Evolutionary conservation across 139 green algal species (phyloP).

Genomic region (Chlorella sorokiniana): DNA sequence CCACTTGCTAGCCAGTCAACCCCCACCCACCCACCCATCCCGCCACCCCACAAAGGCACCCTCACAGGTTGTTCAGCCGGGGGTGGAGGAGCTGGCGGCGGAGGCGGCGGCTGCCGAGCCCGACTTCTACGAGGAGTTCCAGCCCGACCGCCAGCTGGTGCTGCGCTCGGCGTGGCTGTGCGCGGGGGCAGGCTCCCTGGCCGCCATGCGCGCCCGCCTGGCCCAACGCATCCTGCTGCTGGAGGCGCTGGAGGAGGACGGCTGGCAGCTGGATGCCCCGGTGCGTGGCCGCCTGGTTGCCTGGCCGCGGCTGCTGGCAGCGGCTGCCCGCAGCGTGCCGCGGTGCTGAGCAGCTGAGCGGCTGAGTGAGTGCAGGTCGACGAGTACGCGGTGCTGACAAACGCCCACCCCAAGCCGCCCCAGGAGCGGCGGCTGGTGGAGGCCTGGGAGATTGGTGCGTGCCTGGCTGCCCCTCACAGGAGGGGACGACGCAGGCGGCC

Average conservation of each 20-base stretch:
- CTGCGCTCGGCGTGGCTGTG: slow-evolving; percentile 24
- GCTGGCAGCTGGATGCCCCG: slow-evolving; percentile 13
- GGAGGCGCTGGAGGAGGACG: slow-evolving; percentile 7
- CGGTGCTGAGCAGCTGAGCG: too few species aligned
- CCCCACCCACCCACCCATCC: too few species aligned
- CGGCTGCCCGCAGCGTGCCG: neutral
- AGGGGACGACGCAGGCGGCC: too few species aligned
- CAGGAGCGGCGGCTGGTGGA: neutral
- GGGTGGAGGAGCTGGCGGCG: neutral
- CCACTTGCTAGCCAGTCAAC: too few species aligned
- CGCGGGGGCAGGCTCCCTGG: neutral
- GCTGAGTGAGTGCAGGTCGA: too few species aligned
- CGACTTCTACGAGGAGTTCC: slow-evolving; percentile 20
- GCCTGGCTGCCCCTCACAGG: neutral
- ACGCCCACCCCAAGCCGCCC: neutral
- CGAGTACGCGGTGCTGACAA: slow-evolving; percentile 5
- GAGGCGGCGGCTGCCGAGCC: neutral
- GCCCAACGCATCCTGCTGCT: neutral
- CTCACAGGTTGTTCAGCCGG: neutral
- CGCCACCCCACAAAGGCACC: too few species aligned
- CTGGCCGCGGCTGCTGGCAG: neutral
- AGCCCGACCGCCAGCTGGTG: slow-evolving; percentile 3
- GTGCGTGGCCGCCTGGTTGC: neutral
- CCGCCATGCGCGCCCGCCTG: slow-evolving; percentile 6
- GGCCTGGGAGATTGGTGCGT: slow-evolving; percentile 12